These are phyloP conservation scores for Jatropha curcas DNA, from an alignment of 345 rosid genomes.

Conservation along the genomic window DNA sequence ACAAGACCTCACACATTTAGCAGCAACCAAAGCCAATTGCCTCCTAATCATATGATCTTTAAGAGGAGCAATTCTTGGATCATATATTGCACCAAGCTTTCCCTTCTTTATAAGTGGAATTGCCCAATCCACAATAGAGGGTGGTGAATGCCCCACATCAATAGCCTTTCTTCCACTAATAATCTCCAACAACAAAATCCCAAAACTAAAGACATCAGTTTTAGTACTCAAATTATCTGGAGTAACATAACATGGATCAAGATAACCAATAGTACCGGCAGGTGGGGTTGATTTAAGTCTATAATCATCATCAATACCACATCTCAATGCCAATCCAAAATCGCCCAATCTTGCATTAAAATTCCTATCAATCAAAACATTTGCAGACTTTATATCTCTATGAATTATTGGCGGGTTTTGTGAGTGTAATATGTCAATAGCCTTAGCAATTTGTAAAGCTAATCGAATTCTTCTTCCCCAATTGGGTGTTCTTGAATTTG, in stretches of 20 bases:
- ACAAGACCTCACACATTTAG: constrained; percentile 93
- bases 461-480: constrained; percentile 83
- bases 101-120: constrained; percentile 87
- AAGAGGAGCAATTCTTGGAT: constrained; percentile 66
- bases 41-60: constrained; percentile 70
- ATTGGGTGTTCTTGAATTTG: constrained; percentile 53
- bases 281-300: constrained; percentile 88
- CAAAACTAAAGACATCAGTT: constrained; percentile 95
- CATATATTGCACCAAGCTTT: constrained; percentile 70
- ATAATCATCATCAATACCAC: constrained; percentile 68
- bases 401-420: constrained; percentile 81
- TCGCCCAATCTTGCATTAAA: constrained; percentile 91
- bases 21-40: constrained; percentile 79
- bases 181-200: constrained; percentile 91
- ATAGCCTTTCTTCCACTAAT: constrained; percentile 95
- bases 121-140: constrained; percentile 96
- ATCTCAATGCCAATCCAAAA: constrained; percentile 88
- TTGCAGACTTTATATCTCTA: constrained; percentile 97
- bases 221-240: constrained; percentile 92
- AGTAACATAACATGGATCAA: constrained; percentile 96
- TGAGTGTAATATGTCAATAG: constrained; percentile 70
- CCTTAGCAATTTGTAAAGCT: constrained; percentile 85
- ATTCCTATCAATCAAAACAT: constrained; percentile 85
- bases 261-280: constrained; percentile 96
- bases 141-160: constrained; percentile 84